Evolutionary conservation across 441 rosid species (phyloP), one percentile per base, ranked within the genome.

Genomic region (Isatis lusitanica): DNA sequence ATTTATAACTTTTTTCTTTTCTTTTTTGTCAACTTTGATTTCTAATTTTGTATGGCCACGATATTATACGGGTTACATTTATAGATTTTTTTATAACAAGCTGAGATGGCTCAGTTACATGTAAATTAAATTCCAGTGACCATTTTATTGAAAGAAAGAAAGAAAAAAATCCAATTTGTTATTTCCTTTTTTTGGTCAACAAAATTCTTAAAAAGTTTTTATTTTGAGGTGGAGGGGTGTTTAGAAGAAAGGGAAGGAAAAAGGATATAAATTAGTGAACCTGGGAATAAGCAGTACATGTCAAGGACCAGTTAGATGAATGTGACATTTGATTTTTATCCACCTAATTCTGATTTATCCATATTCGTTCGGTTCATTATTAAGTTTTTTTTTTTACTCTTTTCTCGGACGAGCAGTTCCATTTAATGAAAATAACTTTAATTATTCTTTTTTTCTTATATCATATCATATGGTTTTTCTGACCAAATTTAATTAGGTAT

Each of bases 231-330:
- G 24, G 10, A 12, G 15, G 4, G 11, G 31, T 59, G 24, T n/a
- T 35, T 0, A 16, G 11, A 51, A 71, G 6, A 71, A 3, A 36
- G 42, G n/a, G 39, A 50, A 50, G 39, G 24, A 26, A 47, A 60
- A 16, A 16, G 1, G 28, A 26, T 3, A 38, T 2, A 17, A 47
- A 65, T 65, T 56, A 12, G 51, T 56, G 42, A 64, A 58, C 21
- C 31, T 46, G 31, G 33, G 63, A 44, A 72, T 50, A 28, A 51
- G 30, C 28, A 21, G 48, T 64, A 35, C 35, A 39, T 67, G 73
- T 48, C 59, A 67, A 59, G 73, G 78, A 74, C 68, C 62, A 66
- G 63, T 40, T 50, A 50, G 26, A 21, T 62, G 79, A 62, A 62
- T 35, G 59, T 35, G 64, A 74, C 74, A 62, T 52, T 52, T 75